Evolutionary conservation across 257 asterid species (phyloP), one percentile per base, ranked within the genome.

Genomic region (Schizonepeta tenuifolia): DNA sequence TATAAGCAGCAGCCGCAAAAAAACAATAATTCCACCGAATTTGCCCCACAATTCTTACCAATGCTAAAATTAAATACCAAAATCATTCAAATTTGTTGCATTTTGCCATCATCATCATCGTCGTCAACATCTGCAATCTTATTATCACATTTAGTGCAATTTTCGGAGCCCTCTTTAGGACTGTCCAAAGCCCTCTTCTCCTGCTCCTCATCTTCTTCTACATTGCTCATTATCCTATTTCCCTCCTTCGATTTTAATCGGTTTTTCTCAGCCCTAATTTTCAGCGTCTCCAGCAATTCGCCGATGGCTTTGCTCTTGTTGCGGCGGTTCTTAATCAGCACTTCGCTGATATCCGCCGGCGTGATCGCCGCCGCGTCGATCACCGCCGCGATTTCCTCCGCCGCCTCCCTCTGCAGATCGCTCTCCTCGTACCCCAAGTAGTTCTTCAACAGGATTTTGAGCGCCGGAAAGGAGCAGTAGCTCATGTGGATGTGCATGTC

Each of bases 401-500:
- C 40, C 53, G 80, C 21, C 47, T 50, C 83, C 50, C 9, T n/a
- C 74, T 56, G 77, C 81, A 85, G 49, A 44, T 85, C 96, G 9
- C 72, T 53, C 7, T 84, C 91, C 3, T 80, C 89, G 8, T 20
- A 80, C 1, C 88, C 97, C 75, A 94, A 57, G 24, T 91, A 94
- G 70, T 91, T 94, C 86, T 83, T 89, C 66, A 94, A 21, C 24
- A 91, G 85, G 43, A 94, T 91, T 78, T 79, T 86, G 73, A 94
- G 69, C 0, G 96, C 79, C 0, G 88, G 83, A 8, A 82, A 87
- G 1, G 93, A 79, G 28, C 95, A 91, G 65, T 83, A 88, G 69
- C 95, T 88, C 99, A 94, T 93, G 86, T 77, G 86, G 22, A 94
- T 78, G 47, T 91, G 99, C 98, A 89, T 91, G 87, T 94, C 99